Evolutionary conservation across 192 early-diverging fungal genomes (phyloP), one percentile per base, ranked within the genome.

Genomic region (Coemansia sp.): DNA sequence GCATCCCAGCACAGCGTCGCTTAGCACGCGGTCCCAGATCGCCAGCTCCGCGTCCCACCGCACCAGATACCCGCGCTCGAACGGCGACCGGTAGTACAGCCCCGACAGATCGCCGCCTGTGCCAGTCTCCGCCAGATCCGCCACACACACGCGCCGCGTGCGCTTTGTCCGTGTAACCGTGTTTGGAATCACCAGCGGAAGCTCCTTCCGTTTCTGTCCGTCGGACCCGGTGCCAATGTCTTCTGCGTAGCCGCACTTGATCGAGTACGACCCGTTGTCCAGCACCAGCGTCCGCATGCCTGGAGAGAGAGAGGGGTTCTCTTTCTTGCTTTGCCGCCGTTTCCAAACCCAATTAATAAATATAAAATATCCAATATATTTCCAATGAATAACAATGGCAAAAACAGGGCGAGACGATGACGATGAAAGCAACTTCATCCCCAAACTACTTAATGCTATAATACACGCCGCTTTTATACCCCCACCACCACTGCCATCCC

Each of bases 11-110:
- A 88, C 81, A 40, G 87, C 81, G 56, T 84, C 76, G 58, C 85
- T 90, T 49, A 94, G 85, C 10, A 90, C 51, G 42, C 93, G 84
- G 64, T 95, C 91, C 94, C 92, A 94, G 38, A 95, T 72, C 44
- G 84, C 86, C 58, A 87, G 84, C 80, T 95, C 87, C 10, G 87
- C 76, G 62, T 90, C 90, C 94, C 94, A 95, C 51, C 87, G 86
- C 6, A 85, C 87, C 55, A 95, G 64, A 61, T 87, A 86, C 0
- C 94, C 94, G 85, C 88, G 92, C 72, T 95, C 94, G 70, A 93
- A 93, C 2, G 93, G 87, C 10, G 90, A 74, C 45, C 90, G 81
- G 74, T 90, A 88, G 59, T 87, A 89, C 8, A 94, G 73, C 10
- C 90, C 88, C 0, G 92, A 91, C 46, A 88, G 88, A 67, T 93